Evolutionary conservation across 805 yeast genomes (phyloP).

Genomic region (Tetrapisispora taiwanensis): DNA sequence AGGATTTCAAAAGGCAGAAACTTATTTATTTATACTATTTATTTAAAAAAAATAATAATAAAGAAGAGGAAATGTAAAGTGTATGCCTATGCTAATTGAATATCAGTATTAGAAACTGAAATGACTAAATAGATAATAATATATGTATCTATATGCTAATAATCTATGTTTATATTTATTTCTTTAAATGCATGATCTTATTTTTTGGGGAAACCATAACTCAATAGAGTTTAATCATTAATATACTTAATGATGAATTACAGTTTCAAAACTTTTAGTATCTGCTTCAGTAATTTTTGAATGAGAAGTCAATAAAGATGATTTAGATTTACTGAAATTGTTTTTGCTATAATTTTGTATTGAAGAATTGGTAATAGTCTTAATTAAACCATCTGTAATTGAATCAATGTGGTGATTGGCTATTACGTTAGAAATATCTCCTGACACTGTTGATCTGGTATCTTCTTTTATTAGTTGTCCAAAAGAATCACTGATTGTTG

Average conservation of each 20-base stretch:
- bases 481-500: neutral
- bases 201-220: too few species aligned
- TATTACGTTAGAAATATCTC: neutral
- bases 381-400: neutral
- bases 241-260: slow-evolving; percentile 6
- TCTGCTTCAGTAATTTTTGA: slow-evolving; percentile 1
- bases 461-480: neutral
- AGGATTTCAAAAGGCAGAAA: neutral
- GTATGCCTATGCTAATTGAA: neutral
- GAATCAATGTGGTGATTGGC: neutral
- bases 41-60: too few species aligned
- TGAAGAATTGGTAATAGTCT: neutral
- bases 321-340: neutral
- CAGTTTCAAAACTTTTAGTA: slow-evolving; percentile 10
- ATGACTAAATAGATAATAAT: neutral
- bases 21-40: too few species aligned
- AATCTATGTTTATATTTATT: neutral
- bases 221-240: neutral
- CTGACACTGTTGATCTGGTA: neutral
- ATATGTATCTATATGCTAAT: neutral
- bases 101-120: neutral
- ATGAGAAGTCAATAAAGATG: neutral
- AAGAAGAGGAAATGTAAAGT: too few species aligned
- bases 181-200: too few species aligned
- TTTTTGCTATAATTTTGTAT: neutral